These are phyloP conservation scores for Miscanthus sacchariflorus DNA, from an alignment of 202 grass and related monocot genomes.

Conservation along the genomic window DNA sequence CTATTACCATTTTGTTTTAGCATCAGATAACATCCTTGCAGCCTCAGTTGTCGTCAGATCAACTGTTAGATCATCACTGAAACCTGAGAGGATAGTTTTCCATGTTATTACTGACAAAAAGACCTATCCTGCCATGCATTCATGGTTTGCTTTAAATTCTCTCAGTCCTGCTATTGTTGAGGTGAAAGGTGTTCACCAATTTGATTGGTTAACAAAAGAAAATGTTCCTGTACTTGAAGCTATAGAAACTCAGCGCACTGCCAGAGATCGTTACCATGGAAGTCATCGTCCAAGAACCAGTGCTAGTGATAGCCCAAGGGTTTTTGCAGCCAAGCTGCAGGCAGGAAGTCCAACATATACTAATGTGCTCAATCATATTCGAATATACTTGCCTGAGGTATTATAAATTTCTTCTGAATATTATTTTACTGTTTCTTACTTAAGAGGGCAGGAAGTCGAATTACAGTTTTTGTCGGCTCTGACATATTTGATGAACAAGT, in stretches of 20 bases:
- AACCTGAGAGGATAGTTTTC: conserved; percentile 33
- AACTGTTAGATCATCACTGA: conserved; percentile 71
- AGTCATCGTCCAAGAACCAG: conserved; percentile 63
- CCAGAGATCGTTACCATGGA: conserved; percentile 74
- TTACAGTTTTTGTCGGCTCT: conserved; percentile 19
- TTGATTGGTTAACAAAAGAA: conserved; percentile 97
- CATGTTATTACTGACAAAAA: conserved; percentile 65
- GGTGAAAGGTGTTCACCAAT: conserved; percentile 96
- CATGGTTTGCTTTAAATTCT: conserved; percentile 98
- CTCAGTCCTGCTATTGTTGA: conserved; percentile 75
- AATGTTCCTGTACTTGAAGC: conserved; percentile 90
- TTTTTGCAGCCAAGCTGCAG: conserved; percentile 92
- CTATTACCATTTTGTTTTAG: conserved; percentile 81
- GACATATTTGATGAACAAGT: conserved; percentile 33
- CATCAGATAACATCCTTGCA: conserved; percentile 98
- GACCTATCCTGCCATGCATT: conserved; percentile 97
- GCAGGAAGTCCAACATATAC: conserved; percentile 95
- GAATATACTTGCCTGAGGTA: conserved; percentile 99
- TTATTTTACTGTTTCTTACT: neutral
- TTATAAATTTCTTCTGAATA: conserved; percentile 46
- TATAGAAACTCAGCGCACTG: conserved; percentile 81
- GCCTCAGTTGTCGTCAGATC: conserved; percentile 94
- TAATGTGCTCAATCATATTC: conserved; percentile 92
- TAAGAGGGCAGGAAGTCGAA: neutral
- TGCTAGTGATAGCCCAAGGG: conserved; percentile 73